Conservation (phyloP, 2,329 filamentous ascomycete species). For the Cercospora sp. region DNA sequence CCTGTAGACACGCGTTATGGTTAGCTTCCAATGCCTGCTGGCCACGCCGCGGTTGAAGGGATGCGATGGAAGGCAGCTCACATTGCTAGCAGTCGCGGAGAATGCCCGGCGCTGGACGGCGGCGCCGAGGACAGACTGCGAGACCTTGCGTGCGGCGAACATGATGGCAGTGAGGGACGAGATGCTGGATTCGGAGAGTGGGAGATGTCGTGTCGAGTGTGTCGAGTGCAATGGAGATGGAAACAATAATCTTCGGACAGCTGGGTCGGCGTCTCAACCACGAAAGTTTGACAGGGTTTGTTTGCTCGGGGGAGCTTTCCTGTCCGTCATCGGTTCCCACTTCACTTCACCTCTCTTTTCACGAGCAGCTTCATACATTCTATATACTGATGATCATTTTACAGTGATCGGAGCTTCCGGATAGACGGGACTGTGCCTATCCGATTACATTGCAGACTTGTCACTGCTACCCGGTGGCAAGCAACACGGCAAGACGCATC, state of each 20-base stretch:
- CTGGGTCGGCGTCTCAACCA: slow-evolving; percentile 2
- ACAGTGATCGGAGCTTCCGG: background rate
- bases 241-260: background rate
- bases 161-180: slow-evolving; percentile 52
- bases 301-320: background rate
- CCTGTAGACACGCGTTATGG: slow-evolving; percentile 53
- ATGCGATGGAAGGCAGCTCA: slow-evolving; percentile 31
- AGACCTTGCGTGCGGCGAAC: slow-evolving; percentile 63
- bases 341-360: background rate
- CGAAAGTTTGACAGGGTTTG: slow-evolving; percentile 7
- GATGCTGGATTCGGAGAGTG: background rate
- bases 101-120: slow-evolving; percentile 53
- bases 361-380: background rate
- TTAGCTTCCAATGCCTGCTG: slow-evolving; percentile 4
- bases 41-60: slow-evolving; percentile 4
- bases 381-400: background rate
- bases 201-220: background rate
- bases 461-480: background rate
- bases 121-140: slow-evolving; percentile 46
- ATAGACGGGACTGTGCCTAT: background rate
- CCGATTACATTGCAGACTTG: background rate
- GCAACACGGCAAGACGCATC: background rate
- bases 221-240: slow-evolving; percentile 6
- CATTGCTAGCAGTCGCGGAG: slow-evolving; percentile 54
- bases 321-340: background rate